These are phyloP conservation scores for Funneliformis geosporum DNA, from an alignment of 192 early-diverging fungal genomes.

Conservation along the genomic window DNA sequence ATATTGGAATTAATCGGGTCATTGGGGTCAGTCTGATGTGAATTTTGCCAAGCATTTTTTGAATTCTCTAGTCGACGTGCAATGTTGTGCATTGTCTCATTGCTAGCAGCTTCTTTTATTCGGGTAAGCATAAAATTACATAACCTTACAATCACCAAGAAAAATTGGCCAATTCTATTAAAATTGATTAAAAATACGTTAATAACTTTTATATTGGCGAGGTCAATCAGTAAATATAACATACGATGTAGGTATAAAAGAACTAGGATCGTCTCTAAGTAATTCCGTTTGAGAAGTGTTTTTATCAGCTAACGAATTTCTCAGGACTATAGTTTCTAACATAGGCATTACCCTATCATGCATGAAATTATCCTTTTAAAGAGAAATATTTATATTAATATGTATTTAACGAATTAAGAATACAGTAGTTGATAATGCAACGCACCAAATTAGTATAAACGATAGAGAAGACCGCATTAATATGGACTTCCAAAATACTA, in stretches of 20 bases:
- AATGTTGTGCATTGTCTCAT: slow-evolving; percentile 4
- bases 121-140: slow-evolving; percentile 41
- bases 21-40: background rate
- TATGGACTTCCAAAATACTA: slow-evolving; percentile 37
- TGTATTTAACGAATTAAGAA: background rate
- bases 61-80: background rate
- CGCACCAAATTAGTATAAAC: slow-evolving; percentile 36
- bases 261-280: background rate
- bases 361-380: slow-evolving; percentile 35
- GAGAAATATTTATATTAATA: slow-evolving; percentile 24
- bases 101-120: slow-evolving; percentile 33
- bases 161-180: slow-evolving; percentile 22
- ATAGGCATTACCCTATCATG: background rate
- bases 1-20: slow-evolving; percentile 2
- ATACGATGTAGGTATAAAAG: slow-evolving; percentile 26
- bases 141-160: slow-evolving; percentile 40
- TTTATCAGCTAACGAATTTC: slow-evolving; percentile 33
- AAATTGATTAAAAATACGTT: background rate
- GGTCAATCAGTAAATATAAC: slow-evolving; percentile 1
- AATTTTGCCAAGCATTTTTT: slow-evolving; percentile 29
- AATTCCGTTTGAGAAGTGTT: background rate
- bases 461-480: slow-evolving; percentile 36
- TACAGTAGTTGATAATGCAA: background rate
- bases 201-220: too few relatives aligned
- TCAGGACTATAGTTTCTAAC: slow-evolving; percentile 33